These are phyloP conservation scores for Somion occarium DNA, from an alignment of 1,284 basidiomycete species.

Conservation along the genomic window DNA sequence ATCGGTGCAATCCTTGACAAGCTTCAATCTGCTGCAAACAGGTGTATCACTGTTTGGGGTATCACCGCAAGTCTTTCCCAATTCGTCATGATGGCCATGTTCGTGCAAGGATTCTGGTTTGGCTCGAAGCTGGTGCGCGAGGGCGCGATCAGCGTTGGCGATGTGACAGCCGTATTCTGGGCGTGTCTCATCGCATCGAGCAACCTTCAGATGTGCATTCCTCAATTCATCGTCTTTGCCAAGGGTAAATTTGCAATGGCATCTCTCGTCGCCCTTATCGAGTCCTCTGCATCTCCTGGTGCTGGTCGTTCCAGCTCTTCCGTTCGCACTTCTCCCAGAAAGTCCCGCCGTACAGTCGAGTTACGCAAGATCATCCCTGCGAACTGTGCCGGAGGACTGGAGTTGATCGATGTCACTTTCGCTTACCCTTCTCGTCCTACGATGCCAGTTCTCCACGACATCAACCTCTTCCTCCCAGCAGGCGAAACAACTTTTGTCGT, in stretches of 20 bases:
- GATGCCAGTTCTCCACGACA: slow-evolving; percentile 54
- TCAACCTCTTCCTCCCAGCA: slow-evolving; percentile 76
- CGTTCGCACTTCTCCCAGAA: slow-evolving; percentile 17
- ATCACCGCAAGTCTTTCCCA: slow-evolving; percentile 65
- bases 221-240: slow-evolving; percentile 71
- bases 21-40: slow-evolving; percentile 45
- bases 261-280: slow-evolving; percentile 61
- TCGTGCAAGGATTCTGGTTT: slow-evolving; percentile 97
- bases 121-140: slow-evolving; percentile 82
- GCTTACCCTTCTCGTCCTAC: slow-evolving; percentile 82
- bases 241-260: slow-evolving; percentile 87
- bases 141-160: slow-evolving; percentile 64
- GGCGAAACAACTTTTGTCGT: slow-evolving; percentile 91
- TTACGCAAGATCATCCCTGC: slow-evolving; percentile 58
- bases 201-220: slow-evolving; percentile 84
- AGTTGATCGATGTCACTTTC: slow-evolving; percentile 75
- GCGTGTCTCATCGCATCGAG: slow-evolving; percentile 87
- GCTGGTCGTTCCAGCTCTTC: slow-evolving; percentile 20
- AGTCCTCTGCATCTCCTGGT: slow-evolving; percentile 28
- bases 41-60: slow-evolving; percentile 74
- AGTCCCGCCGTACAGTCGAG: slow-evolving; percentile 24
- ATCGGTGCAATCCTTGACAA: slow-evolving; percentile 45
- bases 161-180: slow-evolving; percentile 96
- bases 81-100: slow-evolving; percentile 85
- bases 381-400: slow-evolving; percentile 72